Percentiles rank a stretch among this genome's conserved stretches.
These are phyloP conservation scores for Geranium incanum DNA, from an alignment of 441 rosid genomes.

Conservation along the genomic window DNA sequence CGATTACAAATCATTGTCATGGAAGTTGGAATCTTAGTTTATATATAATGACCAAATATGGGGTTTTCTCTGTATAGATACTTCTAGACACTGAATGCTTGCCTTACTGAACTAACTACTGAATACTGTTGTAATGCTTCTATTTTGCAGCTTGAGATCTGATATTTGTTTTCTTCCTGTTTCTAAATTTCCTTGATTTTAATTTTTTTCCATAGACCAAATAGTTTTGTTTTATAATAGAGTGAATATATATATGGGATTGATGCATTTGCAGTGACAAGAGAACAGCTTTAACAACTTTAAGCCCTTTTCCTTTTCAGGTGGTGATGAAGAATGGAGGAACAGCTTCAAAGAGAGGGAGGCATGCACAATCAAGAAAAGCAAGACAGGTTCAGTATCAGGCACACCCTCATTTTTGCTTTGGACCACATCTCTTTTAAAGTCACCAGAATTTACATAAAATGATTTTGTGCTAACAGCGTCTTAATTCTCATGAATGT, in stretches of 20 bases:
- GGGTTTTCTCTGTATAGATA: conserved; percentile 23
- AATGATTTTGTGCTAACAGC: conserved; percentile 8
- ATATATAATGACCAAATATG: conserved; percentile 14
- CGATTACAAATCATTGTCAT: conserved; percentile 13
- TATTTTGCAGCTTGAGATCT: conserved; percentile 37
- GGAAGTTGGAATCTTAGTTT: conserved; percentile 17
- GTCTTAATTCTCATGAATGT: conserved; percentile 19
- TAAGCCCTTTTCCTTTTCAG: conserved; percentile 36
- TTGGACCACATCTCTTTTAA: conserved; percentile 40
- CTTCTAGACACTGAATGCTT: conserved; percentile 21
- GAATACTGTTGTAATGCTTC: conserved; percentile 15
- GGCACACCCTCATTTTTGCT: conserved; percentile 18
- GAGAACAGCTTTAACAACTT: conserved; percentile 51
- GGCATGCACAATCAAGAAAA: conserved; percentile 72
- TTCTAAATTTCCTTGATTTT: conserved; percentile 16
- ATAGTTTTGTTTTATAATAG: conserved; percentile 20
- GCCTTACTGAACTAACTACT: conserved; percentile 10
- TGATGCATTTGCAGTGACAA: conserved; percentile 33
- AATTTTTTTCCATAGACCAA: conserved; percentile 11
- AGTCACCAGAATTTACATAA: conserved; percentile 10
- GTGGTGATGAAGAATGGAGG: conserved; percentile 61
- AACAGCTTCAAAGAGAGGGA: conserved; percentile 81
- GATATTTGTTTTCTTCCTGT: conserved; percentile 35
- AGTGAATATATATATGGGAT: conserved; percentile 27
- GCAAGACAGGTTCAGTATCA: conserved; percentile 64